Evolutionary conservation across 805 yeast species (phyloP).

Genomic region (Nakazawaea anatomiae): DNA sequence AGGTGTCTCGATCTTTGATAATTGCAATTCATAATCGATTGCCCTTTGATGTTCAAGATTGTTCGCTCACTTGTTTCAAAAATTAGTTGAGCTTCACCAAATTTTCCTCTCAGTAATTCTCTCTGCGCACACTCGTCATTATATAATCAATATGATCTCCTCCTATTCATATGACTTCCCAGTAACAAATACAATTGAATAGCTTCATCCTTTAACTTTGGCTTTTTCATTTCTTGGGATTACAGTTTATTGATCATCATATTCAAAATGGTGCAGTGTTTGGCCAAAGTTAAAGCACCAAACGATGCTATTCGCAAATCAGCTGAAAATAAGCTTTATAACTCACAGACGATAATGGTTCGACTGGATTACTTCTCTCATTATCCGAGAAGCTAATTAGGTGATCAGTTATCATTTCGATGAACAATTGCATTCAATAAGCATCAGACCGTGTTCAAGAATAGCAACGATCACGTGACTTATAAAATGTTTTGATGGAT

Average conservation of each 20-base stretch:
- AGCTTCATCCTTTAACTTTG: conserved; percentile 12
- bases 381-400: too few species aligned
- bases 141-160: conserved; percentile 7
- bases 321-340: too few species aligned
- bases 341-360: too few species aligned
- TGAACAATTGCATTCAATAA: too few species aligned
- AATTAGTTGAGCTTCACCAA: background rate
- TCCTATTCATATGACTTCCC: conserved; percentile 7
- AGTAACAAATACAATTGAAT: conserved; percentile 12
- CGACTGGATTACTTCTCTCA: too few species aligned
- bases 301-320: too few species aligned
- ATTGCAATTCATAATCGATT: background rate
- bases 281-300: too few species aligned
- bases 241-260: background rate
- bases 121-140: conserved; percentile 1
- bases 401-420: too few species aligned
- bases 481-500: too few species aligned
- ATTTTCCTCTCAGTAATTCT: background rate
- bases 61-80: background rate
- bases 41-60: background rate
- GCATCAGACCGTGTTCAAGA: too few species aligned
- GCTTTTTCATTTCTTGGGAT: conserved; percentile 10
- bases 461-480: too few species aligned
- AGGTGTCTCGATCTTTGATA: background rate
- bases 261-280: too few species aligned